Evolutionary conservation across 106 monocot species (phyloP).

Genomic region (Posidonia australis): DNA sequence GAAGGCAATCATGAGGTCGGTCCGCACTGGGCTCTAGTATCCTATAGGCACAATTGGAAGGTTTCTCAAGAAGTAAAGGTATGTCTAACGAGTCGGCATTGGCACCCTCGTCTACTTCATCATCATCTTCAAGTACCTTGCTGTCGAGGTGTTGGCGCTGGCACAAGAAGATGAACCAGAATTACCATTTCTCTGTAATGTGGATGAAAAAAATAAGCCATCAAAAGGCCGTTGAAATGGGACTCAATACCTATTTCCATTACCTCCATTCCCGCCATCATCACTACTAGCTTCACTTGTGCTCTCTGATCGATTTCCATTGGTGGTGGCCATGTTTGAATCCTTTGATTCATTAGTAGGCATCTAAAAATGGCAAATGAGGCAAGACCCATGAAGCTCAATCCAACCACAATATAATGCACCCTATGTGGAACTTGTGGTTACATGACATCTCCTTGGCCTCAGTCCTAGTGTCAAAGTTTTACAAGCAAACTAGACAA

Average conservation of each 20-base stretch:
- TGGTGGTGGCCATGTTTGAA: background rate
- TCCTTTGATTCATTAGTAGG: slow-evolving; percentile 32
- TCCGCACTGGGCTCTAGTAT: no score
- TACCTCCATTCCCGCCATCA: slow-evolving; percentile 3
- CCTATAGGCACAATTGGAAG: no score
- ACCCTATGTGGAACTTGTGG: slow-evolving; percentile 57
- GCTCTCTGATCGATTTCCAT: background rate
- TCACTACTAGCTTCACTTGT: background rate
- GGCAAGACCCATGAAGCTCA: slow-evolving; percentile 77
- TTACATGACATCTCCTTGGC: slow-evolving; percentile 71
- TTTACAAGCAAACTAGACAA: slow-evolving; percentile 83
- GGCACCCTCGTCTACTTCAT: no score
- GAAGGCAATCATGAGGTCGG: no score
- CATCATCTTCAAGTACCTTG: no score
- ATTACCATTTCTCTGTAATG: slow-evolving; percentile 3
- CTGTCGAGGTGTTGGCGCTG: no score
- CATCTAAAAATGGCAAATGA: slow-evolving; percentile 72
- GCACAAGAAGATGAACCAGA: slow-evolving; percentile 7
- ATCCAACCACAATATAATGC: slow-evolving; percentile 77
- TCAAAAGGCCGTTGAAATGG: slow-evolving; percentile 48
- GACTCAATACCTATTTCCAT: slow-evolving; percentile 30
- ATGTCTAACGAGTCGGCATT: no score
- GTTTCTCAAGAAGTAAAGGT: no score
- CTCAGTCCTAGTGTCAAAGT: slow-evolving; percentile 38
- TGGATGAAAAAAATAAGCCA: slow-evolving; percentile 35